Evolutionary conservation across 1,284 basidiomycete genomes (phyloP).

Genomic region (Agaricales sp.): DNA sequence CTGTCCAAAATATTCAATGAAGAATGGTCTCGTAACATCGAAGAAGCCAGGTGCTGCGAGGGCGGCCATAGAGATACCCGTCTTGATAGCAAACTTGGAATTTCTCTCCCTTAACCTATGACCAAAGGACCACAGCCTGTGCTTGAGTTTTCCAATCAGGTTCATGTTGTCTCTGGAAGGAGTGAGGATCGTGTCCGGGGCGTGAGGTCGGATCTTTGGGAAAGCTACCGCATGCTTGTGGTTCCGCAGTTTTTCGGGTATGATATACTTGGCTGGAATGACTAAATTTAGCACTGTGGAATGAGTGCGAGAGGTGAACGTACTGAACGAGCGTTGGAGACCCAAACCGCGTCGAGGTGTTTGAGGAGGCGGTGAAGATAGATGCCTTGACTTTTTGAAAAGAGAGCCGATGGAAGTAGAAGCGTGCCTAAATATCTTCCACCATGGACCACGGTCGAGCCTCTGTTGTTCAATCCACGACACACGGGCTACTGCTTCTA

Average conservation of each 20-base stretch:
- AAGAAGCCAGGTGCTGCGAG: constrained; percentile 84
- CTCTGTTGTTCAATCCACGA: constrained; percentile 49
- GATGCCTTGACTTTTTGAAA: too few relatives aligned
- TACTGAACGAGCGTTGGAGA: constrained; percentile 27
- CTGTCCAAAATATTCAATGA: constrained; percentile 79
- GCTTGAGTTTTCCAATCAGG: constrained; percentile 49
- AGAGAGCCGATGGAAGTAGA: background rate
- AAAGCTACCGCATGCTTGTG: constrained; percentile 48
- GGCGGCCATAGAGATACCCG: constrained; percentile 72
- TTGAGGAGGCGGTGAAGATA: too few relatives aligned
- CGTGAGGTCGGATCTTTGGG: constrained; percentile 74
- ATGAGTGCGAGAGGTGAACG: constrained; percentile 13
- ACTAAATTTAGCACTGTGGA: too few relatives aligned
- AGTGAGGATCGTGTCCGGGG: constrained; percentile 77
- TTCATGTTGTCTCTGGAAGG: constrained; percentile 52
- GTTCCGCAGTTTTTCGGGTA: constrained; percentile 43
- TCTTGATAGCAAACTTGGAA: constrained; percentile 83
- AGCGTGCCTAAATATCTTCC: background rate
- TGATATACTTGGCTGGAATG: constrained; percentile 51
- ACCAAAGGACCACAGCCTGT: constrained; percentile 69
- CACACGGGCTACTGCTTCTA: constrained; percentile 74
- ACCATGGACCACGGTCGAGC: constrained; percentile 26
- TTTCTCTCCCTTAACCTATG: constrained; percentile 66
- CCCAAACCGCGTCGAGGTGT: background rate
- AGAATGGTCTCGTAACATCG: constrained; percentile 65